Percentiles rank a stretch among this genome's conserved stretches.
Evolutionary conservation across 1,139 yeast genomes (phyloP).

Genomic region (Citeromyces hawaiiensis): DNA sequence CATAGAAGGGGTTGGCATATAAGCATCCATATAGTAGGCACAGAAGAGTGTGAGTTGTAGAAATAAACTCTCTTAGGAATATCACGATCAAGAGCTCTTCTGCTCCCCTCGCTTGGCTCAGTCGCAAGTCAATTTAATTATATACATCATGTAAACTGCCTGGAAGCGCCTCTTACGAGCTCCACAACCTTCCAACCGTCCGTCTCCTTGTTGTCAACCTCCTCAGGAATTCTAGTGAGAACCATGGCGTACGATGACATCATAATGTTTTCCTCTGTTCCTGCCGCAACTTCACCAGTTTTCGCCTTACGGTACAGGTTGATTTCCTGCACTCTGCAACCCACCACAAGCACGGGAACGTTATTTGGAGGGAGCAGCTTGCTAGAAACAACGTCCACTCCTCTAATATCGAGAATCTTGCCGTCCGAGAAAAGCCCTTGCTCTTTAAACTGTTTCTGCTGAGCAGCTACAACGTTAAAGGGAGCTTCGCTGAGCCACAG

Average conservation of each 20-base stretch:
- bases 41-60: too few relatives aligned
- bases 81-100: too few relatives aligned
- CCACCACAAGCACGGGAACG: conserved; percentile 83
- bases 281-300: conserved; percentile 93
- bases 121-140: not conserved
- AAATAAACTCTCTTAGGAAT: too few relatives aligned
- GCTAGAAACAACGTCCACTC: conserved; percentile 85
- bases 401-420: conserved; percentile 84
- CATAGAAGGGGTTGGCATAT: too few relatives aligned
- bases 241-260: conserved; percentile 95
- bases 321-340: conserved; percentile 95
- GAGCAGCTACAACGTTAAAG: conserved; percentile 86
- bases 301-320: conserved; percentile 80
- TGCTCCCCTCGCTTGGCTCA: too few relatives aligned
- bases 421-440: conserved; percentile 92
- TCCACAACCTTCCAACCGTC: conserved; percentile 97
- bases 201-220: conserved; percentile 78
- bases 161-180: conserved; percentile 87
- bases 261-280: conserved; percentile 87
- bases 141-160: conserved; percentile 55
- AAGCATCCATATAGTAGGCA: too few relatives aligned
- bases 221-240: conserved; percentile 84
- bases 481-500: conserved; percentile 97
- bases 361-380: conserved; percentile 86
- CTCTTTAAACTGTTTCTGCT: conserved; percentile 83